Base-by-base conservation (phyloP, 495 filamentous ascomycete species). In the Bombardia bombarda region DNA sequence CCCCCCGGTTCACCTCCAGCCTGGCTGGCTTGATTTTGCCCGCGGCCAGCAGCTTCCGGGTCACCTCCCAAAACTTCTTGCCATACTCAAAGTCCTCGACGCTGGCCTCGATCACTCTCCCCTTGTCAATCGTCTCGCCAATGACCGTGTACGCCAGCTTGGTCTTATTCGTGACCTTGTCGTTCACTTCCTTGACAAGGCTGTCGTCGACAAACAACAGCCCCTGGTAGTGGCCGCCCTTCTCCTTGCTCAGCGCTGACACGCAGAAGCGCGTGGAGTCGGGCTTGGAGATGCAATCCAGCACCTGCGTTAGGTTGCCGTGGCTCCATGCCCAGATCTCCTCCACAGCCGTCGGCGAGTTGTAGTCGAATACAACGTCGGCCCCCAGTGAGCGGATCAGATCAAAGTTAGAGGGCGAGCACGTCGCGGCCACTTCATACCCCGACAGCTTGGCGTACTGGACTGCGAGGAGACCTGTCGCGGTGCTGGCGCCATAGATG, bases 401-500 rank as follows among this genome's bases (percentile, higher is more conserved):
- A 6, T 49, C 57, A 45, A 67, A 66, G 50, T 75, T 70, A 43
- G 46, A 47, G 1, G 61, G 62, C 18, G 65, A 67, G 18, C 67
- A 51, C 4, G 73, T 74, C 13, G 69, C 52, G 20, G 68, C 43
- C 18, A 73, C 68, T 6, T 48, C 52, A 36, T 66, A 67, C 2
- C 71, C 72, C 6, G 72, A 74, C 16, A 58, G 53, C 40, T 58
- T 61, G 21, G 72, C 64, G 51, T 59, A 67, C 50, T 75, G 69
- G 38, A 75, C 60, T 7, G 62, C 70, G 21, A 61, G 65, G 17
- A 70, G 49, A 13, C 74, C 73, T 1, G 70, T 72, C 5, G 67
- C 66, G 0, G 68, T 70, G 45, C 66, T 63, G 28, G 71, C 74
- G 45, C 72, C 74, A 58, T 73, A 72, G 46, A 78, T 66, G 16